Percentiles rank a stretch among this genome's conserved stretches.
Evolutionary conservation across 116 monocot genomes (phyloP).

Genomic region (Iris pallida): DNA sequence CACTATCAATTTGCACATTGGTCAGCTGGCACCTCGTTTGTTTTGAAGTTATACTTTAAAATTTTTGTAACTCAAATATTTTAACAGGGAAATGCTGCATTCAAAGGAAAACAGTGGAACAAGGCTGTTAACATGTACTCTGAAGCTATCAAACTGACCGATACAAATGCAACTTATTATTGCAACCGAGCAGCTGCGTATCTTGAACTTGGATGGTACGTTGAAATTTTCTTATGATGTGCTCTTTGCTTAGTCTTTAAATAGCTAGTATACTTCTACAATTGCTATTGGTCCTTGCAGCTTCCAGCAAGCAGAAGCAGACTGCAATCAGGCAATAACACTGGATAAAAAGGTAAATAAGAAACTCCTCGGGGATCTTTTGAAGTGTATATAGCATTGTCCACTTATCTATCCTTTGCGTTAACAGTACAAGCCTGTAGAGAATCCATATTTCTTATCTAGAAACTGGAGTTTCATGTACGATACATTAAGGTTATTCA

Average conservation of each 20-base stretch:
- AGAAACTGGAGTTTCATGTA: no score
- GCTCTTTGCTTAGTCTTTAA: neutral
- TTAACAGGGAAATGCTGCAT: constrained; percentile 86
- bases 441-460: no score
- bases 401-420: no score
- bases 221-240: neutral
- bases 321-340: constrained; percentile 84
- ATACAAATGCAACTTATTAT: constrained; percentile 72
- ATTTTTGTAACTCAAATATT: neutral
- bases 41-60: no score
- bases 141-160: constrained; percentile 86
- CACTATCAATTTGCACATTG: no score
- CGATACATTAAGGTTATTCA: no score
- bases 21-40: no score
- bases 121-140: constrained; percentile 81
- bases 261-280: neutral
- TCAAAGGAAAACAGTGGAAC: constrained; percentile 82
- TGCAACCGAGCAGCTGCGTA: constrained; percentile 94
- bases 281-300: constrained; percentile 34
- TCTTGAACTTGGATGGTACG: constrained; percentile 88
- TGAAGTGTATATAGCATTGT: no score
- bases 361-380: no score
- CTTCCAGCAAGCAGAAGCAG: constrained; percentile 89
- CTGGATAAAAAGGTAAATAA: constrained; percentile 75
- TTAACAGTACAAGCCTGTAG: no score